These are phyloP conservation scores for Aspergillus sp. DNA, from an alignment of 2,329 filamentous ascomycete species.

Conservation along the genomic window DNA sequence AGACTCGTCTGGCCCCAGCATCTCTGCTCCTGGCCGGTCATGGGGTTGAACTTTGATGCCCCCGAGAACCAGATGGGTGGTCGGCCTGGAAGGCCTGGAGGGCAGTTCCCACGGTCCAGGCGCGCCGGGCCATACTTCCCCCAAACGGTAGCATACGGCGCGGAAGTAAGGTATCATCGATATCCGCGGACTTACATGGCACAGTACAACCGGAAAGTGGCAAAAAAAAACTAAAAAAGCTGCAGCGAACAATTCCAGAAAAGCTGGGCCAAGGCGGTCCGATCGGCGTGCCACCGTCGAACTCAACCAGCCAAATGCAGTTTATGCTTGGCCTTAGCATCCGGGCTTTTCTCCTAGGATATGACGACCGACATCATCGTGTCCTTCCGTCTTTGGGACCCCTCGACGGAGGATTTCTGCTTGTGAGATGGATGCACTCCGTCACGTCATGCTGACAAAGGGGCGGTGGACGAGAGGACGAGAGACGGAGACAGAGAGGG, in stretches of 20 bases:
- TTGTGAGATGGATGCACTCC: no score
- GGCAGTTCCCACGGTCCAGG: not conserved
- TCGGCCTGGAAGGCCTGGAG: no score
- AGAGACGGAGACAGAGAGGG: not conserved
- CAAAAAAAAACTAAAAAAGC: not conserved
- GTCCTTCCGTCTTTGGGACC: not conserved
- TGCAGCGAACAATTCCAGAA: conserved; percentile 41
- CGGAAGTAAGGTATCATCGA: not conserved
- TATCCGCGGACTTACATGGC: no score
- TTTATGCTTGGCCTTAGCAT: not conserved
- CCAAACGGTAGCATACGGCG: not conserved
- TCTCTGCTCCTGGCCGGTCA: not conserved
- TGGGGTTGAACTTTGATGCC: no score
- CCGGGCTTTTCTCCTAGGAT: not conserved
- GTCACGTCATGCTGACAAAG: not conserved
- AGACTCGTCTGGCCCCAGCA: not conserved
- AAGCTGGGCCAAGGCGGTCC: conserved; percentile 12
- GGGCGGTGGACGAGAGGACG: not conserved
- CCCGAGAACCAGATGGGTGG: no score
- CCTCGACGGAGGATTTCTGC: no score
- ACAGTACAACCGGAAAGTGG: not conserved
- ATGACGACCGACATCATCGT: not conserved
- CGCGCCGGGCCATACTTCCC: not conserved
- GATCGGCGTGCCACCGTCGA: conserved; percentile 18
- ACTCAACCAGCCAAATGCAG: conserved; percentile 6